Evolutionary conservation across 345 rosid species (phyloP).

Genomic region (Rhizophora apiculata): DNA sequence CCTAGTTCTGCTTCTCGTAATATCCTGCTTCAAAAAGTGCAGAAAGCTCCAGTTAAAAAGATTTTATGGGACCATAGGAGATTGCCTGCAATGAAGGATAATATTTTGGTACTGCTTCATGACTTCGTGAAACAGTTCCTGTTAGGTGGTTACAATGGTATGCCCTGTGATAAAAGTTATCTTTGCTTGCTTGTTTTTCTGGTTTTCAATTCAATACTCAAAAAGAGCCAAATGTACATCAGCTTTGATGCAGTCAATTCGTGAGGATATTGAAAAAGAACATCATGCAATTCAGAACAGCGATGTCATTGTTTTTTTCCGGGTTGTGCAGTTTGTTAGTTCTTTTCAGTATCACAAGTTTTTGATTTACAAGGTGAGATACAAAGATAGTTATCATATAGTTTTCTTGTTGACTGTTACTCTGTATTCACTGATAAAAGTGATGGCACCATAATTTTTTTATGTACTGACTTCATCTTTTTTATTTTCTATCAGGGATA

Average conservation of each 20-base stretch:
- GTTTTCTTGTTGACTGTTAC: not conserved
- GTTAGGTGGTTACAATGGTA: constrained; percentile 89
- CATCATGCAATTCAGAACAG: constrained; percentile 69
- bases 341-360: constrained; percentile 76
- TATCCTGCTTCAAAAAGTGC: constrained; percentile 33
- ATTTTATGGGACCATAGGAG: constrained; percentile 59
- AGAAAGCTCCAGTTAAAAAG: constrained; percentile 47
- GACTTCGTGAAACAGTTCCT: constrained; percentile 78
- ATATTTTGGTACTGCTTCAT: constrained; percentile 58
- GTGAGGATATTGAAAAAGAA: constrained; percentile 85
- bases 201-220: constrained; percentile 19
- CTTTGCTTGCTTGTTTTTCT: constrained; percentile 6
- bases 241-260: constrained; percentile 82
- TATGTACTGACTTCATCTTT: not conserved
- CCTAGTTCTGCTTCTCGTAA: constrained; percentile 44
- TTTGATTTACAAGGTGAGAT: constrained; percentile 58
- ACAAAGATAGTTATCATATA: constrained; percentile 3
- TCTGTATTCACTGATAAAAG: not conserved
- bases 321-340: constrained; percentile 71
- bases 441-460: not conserved
- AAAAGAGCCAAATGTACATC: constrained; percentile 24
- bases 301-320: constrained; percentile 69
- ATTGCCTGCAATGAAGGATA: constrained; percentile 45
- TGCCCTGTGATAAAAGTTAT: constrained; percentile 11
- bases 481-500: not conserved